phyloP scores from a whole-genome alignment of 164 flowering plant species.

The Cinnamomum micranthum region DNA sequence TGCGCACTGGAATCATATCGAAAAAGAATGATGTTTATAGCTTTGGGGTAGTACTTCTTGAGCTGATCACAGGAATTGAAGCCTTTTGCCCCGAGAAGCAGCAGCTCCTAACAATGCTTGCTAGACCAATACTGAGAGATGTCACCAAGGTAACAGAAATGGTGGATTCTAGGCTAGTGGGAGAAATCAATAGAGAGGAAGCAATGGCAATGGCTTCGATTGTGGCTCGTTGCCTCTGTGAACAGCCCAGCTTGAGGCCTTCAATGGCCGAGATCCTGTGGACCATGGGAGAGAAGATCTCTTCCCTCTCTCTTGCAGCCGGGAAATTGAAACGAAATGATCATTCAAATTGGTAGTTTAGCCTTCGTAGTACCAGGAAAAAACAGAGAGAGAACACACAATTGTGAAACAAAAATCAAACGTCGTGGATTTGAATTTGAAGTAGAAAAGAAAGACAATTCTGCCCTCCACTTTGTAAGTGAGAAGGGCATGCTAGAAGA shows the following conservation, averaged over 20 bases:
- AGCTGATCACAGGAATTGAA: slow-evolving; percentile 61
- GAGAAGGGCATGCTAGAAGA: not conserved
- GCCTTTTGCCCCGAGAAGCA: slow-evolving; percentile 45
- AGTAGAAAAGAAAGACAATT: not conserved
- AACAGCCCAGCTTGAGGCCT: slow-evolving; percentile 47
- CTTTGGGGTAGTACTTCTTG: slow-evolving; percentile 63
- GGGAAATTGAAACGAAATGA: not conserved
- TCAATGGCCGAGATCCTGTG: slow-evolving; percentile 41
- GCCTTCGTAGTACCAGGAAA: not conserved
- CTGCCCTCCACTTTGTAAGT: not conserved
- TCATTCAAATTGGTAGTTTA: not conserved
- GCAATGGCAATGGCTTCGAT: slow-evolving; percentile 31
- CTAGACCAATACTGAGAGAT: slow-evolving; percentile 23
- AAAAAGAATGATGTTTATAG: slow-evolving; percentile 77
- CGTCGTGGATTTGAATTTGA: not conserved
- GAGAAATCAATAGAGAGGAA: slow-evolving; percentile 37
- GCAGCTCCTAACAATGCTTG: slow-evolving; percentile 27
- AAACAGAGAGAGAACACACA: not conserved
- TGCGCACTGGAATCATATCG: slow-evolving; percentile 66
- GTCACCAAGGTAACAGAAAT: slow-evolving; percentile 26
- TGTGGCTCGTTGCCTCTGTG: slow-evolving; percentile 35
- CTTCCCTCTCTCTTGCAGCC: slow-evolving; percentile 16
- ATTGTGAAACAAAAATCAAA: not conserved
- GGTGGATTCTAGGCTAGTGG: slow-evolving; percentile 46
- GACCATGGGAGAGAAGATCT: slow-evolving; percentile 25